These are phyloP conservation scores for Candida sakaeoensis DNA, from an alignment of 805 yeast genomes.

Conservation along the genomic window DNA sequence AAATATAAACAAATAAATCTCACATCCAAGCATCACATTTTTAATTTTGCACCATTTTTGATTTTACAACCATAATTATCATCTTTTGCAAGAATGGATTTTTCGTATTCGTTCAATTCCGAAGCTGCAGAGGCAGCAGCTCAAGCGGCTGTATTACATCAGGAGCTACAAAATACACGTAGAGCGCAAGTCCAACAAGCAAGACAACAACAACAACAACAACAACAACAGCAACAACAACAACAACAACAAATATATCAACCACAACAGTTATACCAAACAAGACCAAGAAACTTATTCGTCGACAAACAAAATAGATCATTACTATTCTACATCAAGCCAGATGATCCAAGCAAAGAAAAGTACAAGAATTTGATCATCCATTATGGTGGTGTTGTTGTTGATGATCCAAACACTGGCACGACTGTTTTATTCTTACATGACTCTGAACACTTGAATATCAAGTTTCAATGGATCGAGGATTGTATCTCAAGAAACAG, in stretches of 20 bases:
- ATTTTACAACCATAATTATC: conserved; percentile 1
- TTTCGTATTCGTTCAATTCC: neutral
- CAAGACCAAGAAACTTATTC: conserved; percentile 5
- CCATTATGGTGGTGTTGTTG: conserved; percentile 18
- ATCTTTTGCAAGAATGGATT: neutral
- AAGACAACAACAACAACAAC: conserved; percentile 7
- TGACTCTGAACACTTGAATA: conserved; percentile 4
- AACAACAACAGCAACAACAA: conserved; percentile 3
- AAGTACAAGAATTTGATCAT: conserved; percentile 15
- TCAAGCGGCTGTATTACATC: conserved; percentile 9
- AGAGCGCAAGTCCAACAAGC: conserved; percentile 5
- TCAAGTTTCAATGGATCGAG: conserved; percentile 13
- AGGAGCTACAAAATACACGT: conserved; percentile 5
- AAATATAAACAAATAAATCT: conserved; percentile 2
- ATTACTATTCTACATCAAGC: conserved; percentile 15
- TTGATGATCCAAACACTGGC: conserved; percentile 12
- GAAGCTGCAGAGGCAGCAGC: conserved; percentile 10
- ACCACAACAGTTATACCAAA: conserved; percentile 3
- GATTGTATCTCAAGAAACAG: conserved; percentile 13
- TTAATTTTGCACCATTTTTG: conserved; percentile 3
- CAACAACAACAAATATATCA: conserved; percentile 3
- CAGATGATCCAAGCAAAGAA: conserved; percentile 14
- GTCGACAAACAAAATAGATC: conserved; percentile 12
- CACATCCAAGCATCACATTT: conserved; percentile 5
- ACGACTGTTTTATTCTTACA: conserved; percentile 5